A percentile compares a stretch with the other conserved stretches of the same genome.
Evolutionary conservation across 1,284 basidiomycete genomes (phyloP).

Genomic region (Anthracocystis panici-leucophaei): DNA sequence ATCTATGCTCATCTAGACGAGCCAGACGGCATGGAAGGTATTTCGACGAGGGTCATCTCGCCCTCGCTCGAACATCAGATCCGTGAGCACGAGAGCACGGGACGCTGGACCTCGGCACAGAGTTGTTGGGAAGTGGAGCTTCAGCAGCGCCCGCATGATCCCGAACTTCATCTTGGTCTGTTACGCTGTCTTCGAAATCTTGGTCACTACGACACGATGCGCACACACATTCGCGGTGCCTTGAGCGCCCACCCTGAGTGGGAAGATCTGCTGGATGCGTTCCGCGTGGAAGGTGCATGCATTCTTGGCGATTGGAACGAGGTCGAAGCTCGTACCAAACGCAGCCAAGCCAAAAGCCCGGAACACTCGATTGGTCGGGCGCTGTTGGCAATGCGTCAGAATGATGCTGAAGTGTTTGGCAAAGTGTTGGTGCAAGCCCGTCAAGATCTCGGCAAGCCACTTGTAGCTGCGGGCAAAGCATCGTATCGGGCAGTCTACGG

Average conservation of each 20-base stretch:
- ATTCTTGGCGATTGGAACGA: constrained; percentile 92
- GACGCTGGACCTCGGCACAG: constrained; percentile 97
- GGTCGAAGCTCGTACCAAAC: constrained; percentile 56
- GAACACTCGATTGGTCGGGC: constrained; percentile 84
- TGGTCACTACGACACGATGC: constrained; percentile 96
- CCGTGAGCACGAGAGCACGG: constrained; percentile 96
- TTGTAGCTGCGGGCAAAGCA: constrained; percentile 81
- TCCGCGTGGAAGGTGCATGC: constrained; percentile 93
- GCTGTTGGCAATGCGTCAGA: constrained; percentile 81
- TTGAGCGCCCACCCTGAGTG: constrained; percentile 87
- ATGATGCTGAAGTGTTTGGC: constrained; percentile 60
- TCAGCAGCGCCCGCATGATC: constrained; percentile 88
- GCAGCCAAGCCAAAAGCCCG: constrained; percentile 74
- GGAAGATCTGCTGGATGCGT: constrained; percentile 82
- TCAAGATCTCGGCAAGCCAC: constrained; percentile 81
- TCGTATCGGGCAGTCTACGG: constrained; percentile 87
- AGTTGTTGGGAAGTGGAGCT: constrained; percentile 99
- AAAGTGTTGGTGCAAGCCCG: constrained; percentile 77
- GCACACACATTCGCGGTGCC: constrained; percentile 93
- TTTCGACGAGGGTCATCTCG: constrained; percentile 87
- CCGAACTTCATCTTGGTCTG: constrained; percentile 89
- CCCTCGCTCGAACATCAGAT: constrained; percentile 97
- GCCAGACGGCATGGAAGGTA: constrained; percentile 99
- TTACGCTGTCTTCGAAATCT: constrained; percentile 91
- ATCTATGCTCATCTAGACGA: constrained; percentile 97